Evolutionary conservation across 129 eudicot species (phyloP).

Genomic region (Arctium minus): DNA sequence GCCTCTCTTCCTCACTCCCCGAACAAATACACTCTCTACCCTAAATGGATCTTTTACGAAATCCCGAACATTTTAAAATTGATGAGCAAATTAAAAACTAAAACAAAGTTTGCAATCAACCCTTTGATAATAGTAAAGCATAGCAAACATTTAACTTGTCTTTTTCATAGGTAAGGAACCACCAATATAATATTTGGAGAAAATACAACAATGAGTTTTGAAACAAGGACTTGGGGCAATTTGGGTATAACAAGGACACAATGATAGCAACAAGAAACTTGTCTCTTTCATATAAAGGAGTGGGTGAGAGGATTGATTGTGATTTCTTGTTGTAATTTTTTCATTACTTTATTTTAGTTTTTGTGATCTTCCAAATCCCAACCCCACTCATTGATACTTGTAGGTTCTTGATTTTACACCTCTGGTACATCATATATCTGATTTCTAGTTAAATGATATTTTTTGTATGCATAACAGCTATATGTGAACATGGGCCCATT

Average conservation of each 20-base stretch:
- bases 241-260: background rate
- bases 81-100: no score
- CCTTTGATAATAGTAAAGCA: background rate
- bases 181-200: background rate
- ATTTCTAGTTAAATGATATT: background rate
- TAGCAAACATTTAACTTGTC: background rate
- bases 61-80: no score
- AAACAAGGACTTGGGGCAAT: background rate
- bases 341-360: no score
- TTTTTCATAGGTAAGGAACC: background rate
- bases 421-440: background rate
- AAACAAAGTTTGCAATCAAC: background rate
- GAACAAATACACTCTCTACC: no score
- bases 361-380: background rate
- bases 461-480: background rate
- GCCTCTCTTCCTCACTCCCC: no score
- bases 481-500: background rate
- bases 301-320: background rate
- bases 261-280: no score
- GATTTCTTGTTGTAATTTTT: no score
- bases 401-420: background rate
- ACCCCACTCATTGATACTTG: background rate
- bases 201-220: background rate
- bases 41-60: no score
- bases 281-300: background rate